Evolutionary conservation across 2,329 filamentous ascomycete genomes (phyloP), one percentile per base, ranked within the genome.

Genomic region (Exserohilum rostratum): DNA sequence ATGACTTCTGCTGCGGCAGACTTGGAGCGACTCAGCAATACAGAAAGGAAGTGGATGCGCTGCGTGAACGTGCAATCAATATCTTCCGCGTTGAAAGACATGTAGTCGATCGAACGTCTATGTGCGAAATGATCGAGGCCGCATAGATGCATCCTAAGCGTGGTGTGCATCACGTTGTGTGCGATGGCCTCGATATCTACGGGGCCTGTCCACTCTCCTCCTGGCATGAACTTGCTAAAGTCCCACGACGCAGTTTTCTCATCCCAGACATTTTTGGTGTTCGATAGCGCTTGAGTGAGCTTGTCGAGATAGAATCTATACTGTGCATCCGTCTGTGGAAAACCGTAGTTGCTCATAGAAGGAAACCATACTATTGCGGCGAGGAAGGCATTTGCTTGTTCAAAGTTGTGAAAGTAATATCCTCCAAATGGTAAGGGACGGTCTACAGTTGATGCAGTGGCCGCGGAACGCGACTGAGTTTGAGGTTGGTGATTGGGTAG

Each of bases 21-120:
- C 25, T 56, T 56, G 12, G 38, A 46, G 15, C 52, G 53, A n/a
- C 12, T 12, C 4, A 56, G 17, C 11, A 56, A 38, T 0, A 20
- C 25, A 1, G 37, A 37, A 1, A 56, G 13, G 2, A 53, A 53
- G 12, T 53, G 43, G 0, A 56, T 53, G 13, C 53, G 53, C 18
- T 56, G 48, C 2, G 43, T 31, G 6, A 56, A 56, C 5, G 48
- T 52, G 4, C 47, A 52, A 6, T 43, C 30, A n/a, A 35, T 12
- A 1, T 56, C 53, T 18, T 47, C 48, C 1, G 17, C 20, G 18
- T 47, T 35, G 2, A 43, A 34, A n/a, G 42, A 34, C 2, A 17
- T 38, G 17, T 47, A 44, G 11, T 47, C 34, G 3, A 20, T 1
- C 9, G 43, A 37, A 3, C 31, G 48, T 11, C 13, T 25, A 9